Percentiles rank a stretch among this genome's conserved stretches.
Conservation (phyloP, 2,329 filamentous ascomycete species). For the Delphinella strobiligena region DNA sequence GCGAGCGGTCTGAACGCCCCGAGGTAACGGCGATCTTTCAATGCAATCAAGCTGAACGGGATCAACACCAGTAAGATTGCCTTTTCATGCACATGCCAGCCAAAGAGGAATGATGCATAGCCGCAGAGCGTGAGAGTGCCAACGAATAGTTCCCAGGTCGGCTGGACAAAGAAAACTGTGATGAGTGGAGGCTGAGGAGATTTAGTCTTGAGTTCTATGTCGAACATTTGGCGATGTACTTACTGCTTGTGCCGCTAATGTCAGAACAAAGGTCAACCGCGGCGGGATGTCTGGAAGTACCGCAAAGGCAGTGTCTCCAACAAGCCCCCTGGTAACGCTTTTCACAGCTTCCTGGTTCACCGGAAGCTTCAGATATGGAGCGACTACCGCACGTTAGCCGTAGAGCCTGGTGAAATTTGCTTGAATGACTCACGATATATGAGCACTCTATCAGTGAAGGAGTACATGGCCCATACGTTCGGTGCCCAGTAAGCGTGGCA, state of each 20-base stretch:
- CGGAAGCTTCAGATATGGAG: slow-evolving; percentile 64
- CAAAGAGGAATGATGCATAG: slow-evolving; percentile 93
- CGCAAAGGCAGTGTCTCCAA: slow-evolving; percentile 89
- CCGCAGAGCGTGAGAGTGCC: slow-evolving; percentile 84
- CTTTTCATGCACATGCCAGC: slow-evolving; percentile 98
- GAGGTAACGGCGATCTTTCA: slow-evolving; percentile 80
- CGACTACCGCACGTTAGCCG: slow-evolving; percentile 41
- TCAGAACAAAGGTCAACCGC: slow-evolving; percentile 67
- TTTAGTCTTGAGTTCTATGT: slow-evolving; percentile 4
- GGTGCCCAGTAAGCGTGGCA: slow-evolving; percentile 99
- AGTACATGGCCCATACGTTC: slow-evolving; percentile 95
- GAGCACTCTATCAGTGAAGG: slow-evolving; percentile 71
- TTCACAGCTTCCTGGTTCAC: slow-evolving; percentile 65
- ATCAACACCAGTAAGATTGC: slow-evolving; percentile 89
- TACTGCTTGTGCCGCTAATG: slow-evolving; percentile 67
- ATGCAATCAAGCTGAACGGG: slow-evolving; percentile 83
- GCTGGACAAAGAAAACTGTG: slow-evolving; percentile 61
- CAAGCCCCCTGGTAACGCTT: slow-evolving; percentile 83
- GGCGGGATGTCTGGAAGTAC: slow-evolving; percentile 81
- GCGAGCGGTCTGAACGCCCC: slow-evolving; percentile 85
- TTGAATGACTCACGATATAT: slow-evolving; percentile 54
- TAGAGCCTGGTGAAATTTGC: background rate
- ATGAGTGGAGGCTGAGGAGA: slow-evolving; percentile 50
- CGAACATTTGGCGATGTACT: slow-evolving; percentile 10
- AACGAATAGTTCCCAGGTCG: slow-evolving; percentile 81